phyloP scores from a whole-genome alignment of 1,284 basidiomycete species.

The Sanguinoderma infundibulare region DNA sequence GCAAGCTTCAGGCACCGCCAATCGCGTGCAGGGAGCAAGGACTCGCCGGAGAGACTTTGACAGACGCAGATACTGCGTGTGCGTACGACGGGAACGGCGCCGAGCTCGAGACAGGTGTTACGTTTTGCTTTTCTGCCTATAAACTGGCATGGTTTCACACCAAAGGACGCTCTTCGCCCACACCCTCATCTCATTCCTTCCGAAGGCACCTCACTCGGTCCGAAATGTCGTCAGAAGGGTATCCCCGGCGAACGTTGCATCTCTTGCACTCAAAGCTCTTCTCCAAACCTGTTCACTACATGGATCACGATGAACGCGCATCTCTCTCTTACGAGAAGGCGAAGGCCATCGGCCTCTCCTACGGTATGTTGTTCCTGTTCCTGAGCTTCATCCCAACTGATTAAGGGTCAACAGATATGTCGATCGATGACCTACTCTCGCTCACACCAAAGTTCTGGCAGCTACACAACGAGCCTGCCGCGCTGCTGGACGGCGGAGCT shows the following conservation, averaged over 20 bases:
- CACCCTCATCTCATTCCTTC: background rate
- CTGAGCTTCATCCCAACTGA: too few species aligned
- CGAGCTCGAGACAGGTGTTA: too few species aligned
- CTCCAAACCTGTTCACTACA: constrained; percentile 12
- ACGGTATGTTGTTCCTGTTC: constrained; percentile 28
- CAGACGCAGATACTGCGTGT: too few species aligned
- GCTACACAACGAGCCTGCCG: constrained; percentile 45
- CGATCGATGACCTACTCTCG: constrained; percentile 38
- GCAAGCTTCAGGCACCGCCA: too few species aligned
- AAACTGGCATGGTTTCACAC: too few species aligned
- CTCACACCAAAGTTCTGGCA: constrained; percentile 45
- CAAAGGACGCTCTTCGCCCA: too few species aligned
- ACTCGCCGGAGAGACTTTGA: too few species aligned
- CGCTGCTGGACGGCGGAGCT: constrained; percentile 42
- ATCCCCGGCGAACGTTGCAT: constrained; percentile 20
- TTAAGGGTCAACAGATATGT: constrained; percentile 37
- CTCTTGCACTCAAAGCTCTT: constrained; percentile 21
- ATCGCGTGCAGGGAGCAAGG: too few species aligned
- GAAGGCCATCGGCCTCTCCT: constrained; percentile 26
- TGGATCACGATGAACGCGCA: constrained; percentile 22
- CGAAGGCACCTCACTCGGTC: background rate
- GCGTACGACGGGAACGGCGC: too few species aligned
- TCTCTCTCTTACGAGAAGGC: constrained; percentile 30
- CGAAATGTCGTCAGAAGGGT: constrained; percentile 23
- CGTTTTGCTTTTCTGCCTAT: too few species aligned